Evolutionary conservation across 306 rosid genomes (phyloP), one percentile per base, ranked within the genome.

Genomic region (Dryas drummondii): DNA sequence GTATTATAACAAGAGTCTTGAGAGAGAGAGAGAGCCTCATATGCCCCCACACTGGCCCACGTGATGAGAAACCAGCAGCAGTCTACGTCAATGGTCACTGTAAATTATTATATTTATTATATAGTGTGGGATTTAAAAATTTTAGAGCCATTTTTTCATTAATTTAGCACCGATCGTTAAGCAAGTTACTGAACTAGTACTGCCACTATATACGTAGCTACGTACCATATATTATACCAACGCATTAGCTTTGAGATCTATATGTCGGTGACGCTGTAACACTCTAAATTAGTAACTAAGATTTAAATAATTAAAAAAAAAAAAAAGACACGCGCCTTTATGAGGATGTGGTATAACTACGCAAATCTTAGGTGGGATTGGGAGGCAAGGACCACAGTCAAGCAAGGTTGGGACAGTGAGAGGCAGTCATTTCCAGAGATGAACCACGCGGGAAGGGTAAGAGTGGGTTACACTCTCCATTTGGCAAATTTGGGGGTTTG

Each of bases 41-140:
- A 85, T 53, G 66, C 72, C 75, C 66, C 91, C 77, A 60, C 88
- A 64, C 63, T 88, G 96, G 84, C 86, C 93, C 93, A 86, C 90
- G 88, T 88, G 88, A 88, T 71, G 72, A 72, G 52, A 50, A 66
- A 67, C 61, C 69, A 53, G 49, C 22, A 55, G 78, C 78, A 27
- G 78, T 70, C 52, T 15, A 41, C 37, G 77, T 70, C 72, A 60
- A 32, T 3, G 53, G 13, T 46, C 10, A 44, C 4, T 9, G 53
- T 51, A 41, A 14, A 47, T 9, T 40, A 46, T 3, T 10, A 16
- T 76, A 12, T 0, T 13, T 32, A 2, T 32, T 32, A 32, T 32
- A 32, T 32, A 32, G 37, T 32, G 37, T 32, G 37, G 1, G 37
- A 32, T 32, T 32, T 32, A 32, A 32, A 32, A 32, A 32, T 32